Base-by-base conservation (phyloP, 495 filamentous ascomycete species). In the Clavariopsis aquatica region DNA sequence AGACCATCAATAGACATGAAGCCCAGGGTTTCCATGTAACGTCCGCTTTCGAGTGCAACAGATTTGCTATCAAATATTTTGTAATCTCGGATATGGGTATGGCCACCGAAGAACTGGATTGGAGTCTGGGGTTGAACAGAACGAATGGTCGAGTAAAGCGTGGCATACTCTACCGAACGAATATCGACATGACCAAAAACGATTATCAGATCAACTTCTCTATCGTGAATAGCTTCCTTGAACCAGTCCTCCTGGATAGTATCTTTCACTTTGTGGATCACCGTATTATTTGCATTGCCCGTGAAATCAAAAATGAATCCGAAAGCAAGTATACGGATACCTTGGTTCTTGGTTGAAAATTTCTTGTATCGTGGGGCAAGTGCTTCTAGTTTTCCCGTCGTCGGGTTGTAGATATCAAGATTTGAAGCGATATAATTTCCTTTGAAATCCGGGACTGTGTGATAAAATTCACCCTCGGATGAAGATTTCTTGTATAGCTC, bases 1-100 rank as follows among this genome's bases (percentile, higher is more conserved):
- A 93, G 78, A 7, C 90, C 92, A 45, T 86, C 81, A 55, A 98
- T 88, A 10, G 92, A 95, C 84, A 95, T 83, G 79, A 92, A 98
- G 5, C 94, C 94, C 52, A 97, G 86, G n/a, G 95, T 98, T 77
- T 98, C 94, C 83, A 96, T 92, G 75, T 96, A 98, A 1, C 93
- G 83, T n/a, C 94, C 94, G 70, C 89, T 92, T 31, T 92, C 92
- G 15, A 98, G 76, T 0, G 86, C 94, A 62, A 87, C 88, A 1
- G 93, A 88, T 65, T 88, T 89, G 47, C 80, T 78, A 72, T 98
- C 94, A 71, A 89, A 98, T 52, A 83, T 83, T 19, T 80, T 84
- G 71, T 89, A 94, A 69, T 98, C 92, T 5, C 94, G 85, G 46
- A 96, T 88, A 72, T 98, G 94, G 26, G 86, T 84, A 71, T 98